Conservation (phyloP, 257 asterid species). For the Ophiorrhiza pumila region DNA sequence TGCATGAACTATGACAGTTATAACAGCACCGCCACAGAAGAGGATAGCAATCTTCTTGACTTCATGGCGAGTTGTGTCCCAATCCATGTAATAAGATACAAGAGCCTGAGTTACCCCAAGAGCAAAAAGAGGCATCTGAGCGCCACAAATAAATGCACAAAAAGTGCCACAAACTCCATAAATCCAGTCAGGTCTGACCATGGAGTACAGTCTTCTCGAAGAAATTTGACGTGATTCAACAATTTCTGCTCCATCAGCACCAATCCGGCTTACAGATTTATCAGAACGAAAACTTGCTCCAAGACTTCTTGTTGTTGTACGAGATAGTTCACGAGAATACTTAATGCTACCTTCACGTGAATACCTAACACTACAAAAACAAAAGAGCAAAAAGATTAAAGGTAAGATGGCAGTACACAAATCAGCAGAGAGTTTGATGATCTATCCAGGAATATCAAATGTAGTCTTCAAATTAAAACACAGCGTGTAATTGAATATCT, state of each 20-base stretch:
- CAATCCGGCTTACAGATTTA: slow-evolving; percentile 60
- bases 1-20: slow-evolving; percentile 75
- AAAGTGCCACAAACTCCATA: slow-evolving; percentile 74
- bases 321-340: slow-evolving; percentile 73
- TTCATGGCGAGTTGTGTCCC: slow-evolving; percentile 84
- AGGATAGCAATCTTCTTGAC: slow-evolving; percentile 78
- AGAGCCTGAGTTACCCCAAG: slow-evolving; percentile 96
- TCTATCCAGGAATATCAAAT: neutral
- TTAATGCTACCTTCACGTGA: slow-evolving; percentile 78
- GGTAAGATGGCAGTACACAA: neutral
- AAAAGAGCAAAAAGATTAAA: slow-evolving; percentile 1
- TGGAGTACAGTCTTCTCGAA: slow-evolving; percentile 61
- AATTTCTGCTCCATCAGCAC: slow-evolving; percentile 57
- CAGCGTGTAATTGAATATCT: no score
- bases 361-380: slow-evolving; percentile 47
- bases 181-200: slow-evolving; percentile 88
- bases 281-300: slow-evolving; percentile 97
- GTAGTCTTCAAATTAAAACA: neutral
- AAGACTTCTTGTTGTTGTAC: slow-evolving; percentile 68
- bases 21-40: slow-evolving; percentile 77
- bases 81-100: slow-evolving; percentile 94
- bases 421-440: neutral
- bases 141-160: slow-evolving; percentile 82
- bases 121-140: slow-evolving; percentile 95
- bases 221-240: slow-evolving; percentile 43